Percentiles rank a stretch among this genome's conserved stretches.
phyloP scores from a whole-genome alignment of 116 monocot genomes.

The Trichopus zeylanicus region DNA sequence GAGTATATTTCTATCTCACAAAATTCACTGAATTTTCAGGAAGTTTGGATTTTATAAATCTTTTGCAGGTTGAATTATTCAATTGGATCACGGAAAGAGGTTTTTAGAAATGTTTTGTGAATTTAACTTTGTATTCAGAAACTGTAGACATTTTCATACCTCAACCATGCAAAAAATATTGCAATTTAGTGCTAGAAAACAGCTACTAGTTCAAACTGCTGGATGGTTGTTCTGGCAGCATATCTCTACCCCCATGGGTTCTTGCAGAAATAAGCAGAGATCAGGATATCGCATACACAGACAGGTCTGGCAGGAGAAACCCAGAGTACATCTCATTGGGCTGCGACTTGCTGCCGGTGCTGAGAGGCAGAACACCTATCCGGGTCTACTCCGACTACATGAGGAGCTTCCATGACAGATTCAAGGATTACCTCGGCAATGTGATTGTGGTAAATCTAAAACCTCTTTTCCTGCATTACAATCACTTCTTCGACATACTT shows the following conservation, averaged over 20 bases:
- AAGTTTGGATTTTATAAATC: too few relatives aligned
- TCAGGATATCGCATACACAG: constrained; percentile 59
- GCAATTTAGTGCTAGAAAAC: too few relatives aligned
- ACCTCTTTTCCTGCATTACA: background rate
- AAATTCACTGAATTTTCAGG: too few relatives aligned
- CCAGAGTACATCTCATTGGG: constrained; percentile 76
- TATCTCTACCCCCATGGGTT: constrained; percentile 62
- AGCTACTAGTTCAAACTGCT: too few relatives aligned
- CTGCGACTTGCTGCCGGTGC: constrained; percentile 44
- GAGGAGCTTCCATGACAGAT: constrained; percentile 50
- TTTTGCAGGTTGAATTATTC: too few relatives aligned
- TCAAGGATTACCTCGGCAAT: constrained; percentile 47
- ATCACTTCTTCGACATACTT: too few relatives aligned
- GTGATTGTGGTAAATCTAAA: constrained; percentile 52
- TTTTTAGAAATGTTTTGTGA: too few relatives aligned
- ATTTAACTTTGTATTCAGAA: too few relatives aligned
- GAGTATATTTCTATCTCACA: too few relatives aligned
- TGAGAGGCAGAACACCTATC: constrained; percentile 54
- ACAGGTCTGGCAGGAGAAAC: constrained; percentile 53
- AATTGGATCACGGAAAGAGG: too few relatives aligned
- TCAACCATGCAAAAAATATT: too few relatives aligned
- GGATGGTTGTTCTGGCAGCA: constrained; percentile 8
- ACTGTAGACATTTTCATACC: too few relatives aligned
- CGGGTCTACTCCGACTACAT: constrained; percentile 63
- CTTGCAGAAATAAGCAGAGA: constrained; percentile 50